A percentile compares a stretch with the other conserved stretches of the same genome.
Evolutionary conservation across 1,139 yeast genomes (phyloP).

Genomic region (Pichia sp.): DNA sequence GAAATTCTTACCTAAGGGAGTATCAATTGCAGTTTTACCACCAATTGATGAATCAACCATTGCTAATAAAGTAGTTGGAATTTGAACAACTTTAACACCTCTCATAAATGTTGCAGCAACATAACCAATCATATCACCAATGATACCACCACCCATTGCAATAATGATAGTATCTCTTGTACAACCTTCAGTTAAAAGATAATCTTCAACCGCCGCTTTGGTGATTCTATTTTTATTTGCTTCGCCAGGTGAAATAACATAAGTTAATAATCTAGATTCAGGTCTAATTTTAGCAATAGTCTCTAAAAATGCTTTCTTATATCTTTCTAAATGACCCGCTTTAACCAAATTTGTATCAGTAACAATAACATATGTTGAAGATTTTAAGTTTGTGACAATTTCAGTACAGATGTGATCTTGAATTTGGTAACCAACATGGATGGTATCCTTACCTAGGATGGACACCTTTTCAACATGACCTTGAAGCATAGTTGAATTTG

Average conservation of each 20-base stretch:
- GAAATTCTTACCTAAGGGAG: conserved; percentile 94
- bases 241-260: conserved; percentile 88
- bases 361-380: conserved; percentile 87
- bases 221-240: conserved; percentile 82
- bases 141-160: conserved; percentile 98
- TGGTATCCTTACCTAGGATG: conserved; percentile 75
- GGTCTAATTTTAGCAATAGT: conserved; percentile 30
- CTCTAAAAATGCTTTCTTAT: conserved; percentile 34
- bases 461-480: conserved; percentile 43
- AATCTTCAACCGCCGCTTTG: conserved; percentile 92
- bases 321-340: conserved; percentile 50
- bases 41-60: conserved; percentile 99
- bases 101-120: conserved; percentile 99
- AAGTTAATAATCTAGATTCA: conserved; percentile 60
- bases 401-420: conserved; percentile 70
- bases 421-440: conserved; percentile 87
- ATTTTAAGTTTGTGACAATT: conserved; percentile 53
- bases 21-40: conserved; percentile 97
- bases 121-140: conserved; percentile 98
- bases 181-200: conserved; percentile 75
- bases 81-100: conserved; percentile 89
- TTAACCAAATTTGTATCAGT: conserved; percentile 78
- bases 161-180: conserved; percentile 92
- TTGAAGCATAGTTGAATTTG: conserved; percentile 5
- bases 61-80: conserved; percentile 88